Evolutionary conservation across 202 grass and related monocot genomes (phyloP).

Genomic region (Dendrocalamus latiflorus): DNA sequence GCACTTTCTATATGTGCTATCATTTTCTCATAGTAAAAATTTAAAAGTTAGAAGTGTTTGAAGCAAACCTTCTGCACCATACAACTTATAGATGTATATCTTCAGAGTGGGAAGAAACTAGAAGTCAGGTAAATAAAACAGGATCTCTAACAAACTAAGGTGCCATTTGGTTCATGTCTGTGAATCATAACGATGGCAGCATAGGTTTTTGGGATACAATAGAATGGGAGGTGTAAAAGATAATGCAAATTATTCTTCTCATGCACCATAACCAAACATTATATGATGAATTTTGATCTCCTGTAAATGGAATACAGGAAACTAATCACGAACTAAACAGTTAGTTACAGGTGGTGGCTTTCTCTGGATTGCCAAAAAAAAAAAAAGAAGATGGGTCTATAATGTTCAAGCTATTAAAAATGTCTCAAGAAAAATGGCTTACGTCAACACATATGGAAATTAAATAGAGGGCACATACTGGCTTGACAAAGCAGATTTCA

Average conservation of each 20-base stretch:
- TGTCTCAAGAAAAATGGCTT: neutral
- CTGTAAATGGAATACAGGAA: neutral
- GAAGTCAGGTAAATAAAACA: neutral
- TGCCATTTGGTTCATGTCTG: neutral
- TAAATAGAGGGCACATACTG: constrained; percentile 46
- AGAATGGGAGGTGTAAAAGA: neutral
- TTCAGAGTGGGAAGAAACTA: neutral
- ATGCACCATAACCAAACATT: constrained; percentile 14
- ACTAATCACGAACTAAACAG: neutral
- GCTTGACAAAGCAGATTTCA: constrained; percentile 62
- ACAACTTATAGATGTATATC: neutral
- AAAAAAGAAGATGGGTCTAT: neutral
- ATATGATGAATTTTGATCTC: constrained; percentile 2
- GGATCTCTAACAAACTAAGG: neutral
- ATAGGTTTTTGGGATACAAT: neutral
- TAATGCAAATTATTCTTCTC: neutral
- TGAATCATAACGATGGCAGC: constrained; percentile 1
- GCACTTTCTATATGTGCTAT: neutral
- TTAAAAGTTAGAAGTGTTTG: neutral
- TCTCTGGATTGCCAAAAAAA: neutral
- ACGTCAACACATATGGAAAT: constrained; percentile 6
- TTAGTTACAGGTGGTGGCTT: neutral
- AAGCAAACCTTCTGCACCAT: neutral
- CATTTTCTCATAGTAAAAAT: neutral
- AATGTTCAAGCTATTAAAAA: neutral